These are phyloP conservation scores for Perkinsus marinus DNA, from an alignment of 169 alveolate genomes.

Conservation along the genomic window DNA sequence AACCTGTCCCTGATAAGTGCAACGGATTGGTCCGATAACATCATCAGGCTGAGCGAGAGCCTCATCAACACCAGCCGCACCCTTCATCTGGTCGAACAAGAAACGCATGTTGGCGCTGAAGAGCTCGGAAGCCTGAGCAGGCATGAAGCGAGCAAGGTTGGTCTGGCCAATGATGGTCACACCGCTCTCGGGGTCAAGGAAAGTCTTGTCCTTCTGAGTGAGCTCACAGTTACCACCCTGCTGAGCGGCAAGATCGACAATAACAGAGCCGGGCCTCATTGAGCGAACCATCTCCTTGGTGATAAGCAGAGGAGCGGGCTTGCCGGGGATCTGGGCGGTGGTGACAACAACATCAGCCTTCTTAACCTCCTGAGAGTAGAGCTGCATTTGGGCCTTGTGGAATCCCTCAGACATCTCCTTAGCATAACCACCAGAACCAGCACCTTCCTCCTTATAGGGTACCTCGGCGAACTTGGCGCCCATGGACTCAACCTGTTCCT, in stretches of 20 bases:
- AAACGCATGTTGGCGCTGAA: slow-evolving; percentile 59
- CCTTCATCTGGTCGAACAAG: slow-evolving; percentile 50
- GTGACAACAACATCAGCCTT: slow-evolving; percentile 68
- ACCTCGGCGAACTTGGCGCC: slow-evolving; percentile 48
- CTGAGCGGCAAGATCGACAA: slow-evolving; percentile 77
- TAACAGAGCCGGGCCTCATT: slow-evolving; percentile 71
- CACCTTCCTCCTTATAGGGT: slow-evolving; percentile 30
- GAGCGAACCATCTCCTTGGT: slow-evolving; percentile 55
- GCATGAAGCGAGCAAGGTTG: slow-evolving; percentile 63
- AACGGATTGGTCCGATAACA: background rate
- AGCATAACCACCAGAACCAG: slow-evolving; percentile 59
- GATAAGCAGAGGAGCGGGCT: slow-evolving; percentile 65
- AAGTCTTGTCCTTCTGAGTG: slow-evolving; percentile 45
- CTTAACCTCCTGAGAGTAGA: slow-evolving; percentile 53
- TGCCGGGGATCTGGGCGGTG: slow-evolving; percentile 74
- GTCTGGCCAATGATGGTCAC: slow-evolving; percentile 73
- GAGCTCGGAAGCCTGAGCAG: slow-evolving; percentile 63
- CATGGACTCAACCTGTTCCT: slow-evolving; percentile 64
- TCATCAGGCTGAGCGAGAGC: slow-evolving; percentile 11
- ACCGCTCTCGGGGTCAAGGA: slow-evolving; percentile 49
- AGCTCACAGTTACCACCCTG: slow-evolving; percentile 74
- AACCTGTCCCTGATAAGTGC: background rate
- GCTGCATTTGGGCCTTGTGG: slow-evolving; percentile 44
- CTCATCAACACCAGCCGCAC: slow-evolving; percentile 44
- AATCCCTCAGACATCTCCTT: slow-evolving; percentile 26